Evolutionary conservation across 202 grass and related monocot genomes (phyloP), one percentile per base, ranked within the genome.

Genomic region (Setaria italica): DNA sequence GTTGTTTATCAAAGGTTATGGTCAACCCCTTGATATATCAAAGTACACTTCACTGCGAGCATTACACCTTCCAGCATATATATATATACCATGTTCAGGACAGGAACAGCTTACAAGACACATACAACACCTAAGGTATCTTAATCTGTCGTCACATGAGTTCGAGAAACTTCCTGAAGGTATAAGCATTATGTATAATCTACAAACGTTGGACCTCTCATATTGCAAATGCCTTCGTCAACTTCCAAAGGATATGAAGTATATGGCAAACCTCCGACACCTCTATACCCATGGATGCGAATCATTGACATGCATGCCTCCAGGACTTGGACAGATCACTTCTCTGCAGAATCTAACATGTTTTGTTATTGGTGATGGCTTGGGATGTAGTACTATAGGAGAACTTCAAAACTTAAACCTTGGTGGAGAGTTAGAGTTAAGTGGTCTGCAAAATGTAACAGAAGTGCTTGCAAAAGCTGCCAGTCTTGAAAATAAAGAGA

Each of bases 211-310:
- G 33, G 65, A 70, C 2, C 62, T 92, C 49, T 20, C 16, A 8
- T 0, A 0, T 2, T 89, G 84, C 39, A 0, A 0, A 0, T 0
- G 0, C 0, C 87, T 92, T 70, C 0, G 3, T 6, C 3, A 20
- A 1, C 69, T 89, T 29, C 84, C 84, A 0, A 10, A 70, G 4
- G 69, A 72, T 56, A 81, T 92, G 75, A 80, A 45, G 74, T 77
- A 66, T 34, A 89, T 89, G 87, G 59, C 9, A 53, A 81, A 20
- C 35, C 87, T 92, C 15, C 74, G 80, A 3, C 87, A 92, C 39
- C 25, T 92, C 5, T 72, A 85, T 15, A 71, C 74, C 15, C 0
- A 33, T 50, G 55, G 73, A 4, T 81, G 62, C 33, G 0, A 0
- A 30, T 19, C 3, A 13, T 77, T 89, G n/a, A 53, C 8, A 11